These are phyloP conservation scores for Colletotrichum destructivum DNA, from an alignment of 2,329 filamentous ascomycete species.

Conservation along the genomic window DNA sequence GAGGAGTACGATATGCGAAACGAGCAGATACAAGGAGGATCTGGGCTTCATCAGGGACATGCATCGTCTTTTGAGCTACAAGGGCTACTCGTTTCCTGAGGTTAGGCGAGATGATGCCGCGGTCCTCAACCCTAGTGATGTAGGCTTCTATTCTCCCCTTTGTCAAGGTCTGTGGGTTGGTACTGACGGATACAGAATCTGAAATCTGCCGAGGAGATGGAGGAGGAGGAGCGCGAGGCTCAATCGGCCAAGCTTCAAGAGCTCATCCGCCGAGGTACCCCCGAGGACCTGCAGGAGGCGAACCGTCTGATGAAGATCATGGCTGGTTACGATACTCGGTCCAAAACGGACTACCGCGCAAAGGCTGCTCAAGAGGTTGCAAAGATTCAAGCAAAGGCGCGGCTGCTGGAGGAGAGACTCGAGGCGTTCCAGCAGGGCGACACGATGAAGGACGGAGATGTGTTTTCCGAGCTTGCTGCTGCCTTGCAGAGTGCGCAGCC, in stretches of 20 bases:
- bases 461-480: constrained; percentile 87
- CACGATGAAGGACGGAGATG: constrained; percentile 77
- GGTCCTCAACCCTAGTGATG: constrained; percentile 95
- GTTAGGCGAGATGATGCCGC: constrained; percentile 94
- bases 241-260: constrained; percentile 99
- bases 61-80: constrained; percentile 95
- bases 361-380: constrained; percentile 96
- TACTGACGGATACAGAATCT: constrained; percentile 75
- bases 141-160: constrained; percentile 64
- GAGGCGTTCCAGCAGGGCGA: constrained; percentile 88
- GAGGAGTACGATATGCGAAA: constrained; percentile 98
- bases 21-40: constrained; percentile 97
- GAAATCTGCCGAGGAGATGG: constrained; percentile 98
- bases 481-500: constrained; percentile 94
- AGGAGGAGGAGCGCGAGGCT: constrained; percentile 93
- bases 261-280: constrained; percentile 90
- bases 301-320: constrained; percentile 99
- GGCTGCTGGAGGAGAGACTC: constrained; percentile 91
- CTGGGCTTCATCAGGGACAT: constrained; percentile 97
- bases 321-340: constrained; percentile 95
- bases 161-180: neutral
- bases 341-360: constrained; percentile 97
- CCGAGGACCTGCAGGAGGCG: constrained; percentile 95
- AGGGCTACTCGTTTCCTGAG: constrained; percentile 96
- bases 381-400: constrained; percentile 96